Evolutionary conservation across 495 filamentous ascomycete species (phyloP).

Genomic region (Copromyces sp.): DNA sequence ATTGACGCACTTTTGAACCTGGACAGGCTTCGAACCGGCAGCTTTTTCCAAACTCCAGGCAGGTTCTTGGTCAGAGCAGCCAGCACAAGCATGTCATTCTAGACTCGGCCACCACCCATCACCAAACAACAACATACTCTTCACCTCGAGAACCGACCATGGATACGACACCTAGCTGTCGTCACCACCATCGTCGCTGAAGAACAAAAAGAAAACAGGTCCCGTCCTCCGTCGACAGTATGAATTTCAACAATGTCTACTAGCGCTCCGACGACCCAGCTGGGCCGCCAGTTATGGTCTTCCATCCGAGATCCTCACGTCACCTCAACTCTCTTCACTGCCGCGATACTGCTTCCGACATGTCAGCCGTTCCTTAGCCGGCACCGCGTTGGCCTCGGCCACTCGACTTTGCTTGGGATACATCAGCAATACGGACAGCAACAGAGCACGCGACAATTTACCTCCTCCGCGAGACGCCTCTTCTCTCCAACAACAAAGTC

Average conservation of each 20-base stretch:
- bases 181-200: neutral
- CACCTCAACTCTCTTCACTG: conserved; percentile 13
- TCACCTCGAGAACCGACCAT: neutral
- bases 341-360: conserved; percentile 20
- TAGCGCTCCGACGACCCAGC: conserved; percentile 34
- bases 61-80: neutral
- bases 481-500: conserved; percentile 7
- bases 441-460: neutral
- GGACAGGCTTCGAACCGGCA: neutral
- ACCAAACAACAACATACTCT: neutral
- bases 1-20: conserved; percentile 15
- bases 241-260: conserved; percentile 37
- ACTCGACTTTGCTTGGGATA: neutral
- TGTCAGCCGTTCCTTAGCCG: conserved; percentile 15
- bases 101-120: neutral
- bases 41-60: neutral
- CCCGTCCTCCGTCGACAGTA: conserved; percentile 10
- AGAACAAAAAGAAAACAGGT: neutral
- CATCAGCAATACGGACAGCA: neutral
- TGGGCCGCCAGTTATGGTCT: conserved; percentile 35
- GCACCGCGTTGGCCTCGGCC: conserved; percentile 4
- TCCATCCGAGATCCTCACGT: conserved; percentile 30
- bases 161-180: neutral
- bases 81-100: neutral
- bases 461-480: neutral